These are phyloP conservation scores for Penicillium oxalicum DNA, from an alignment of 2,329 filamentous ascomycete genomes.

Conservation along the genomic window DNA sequence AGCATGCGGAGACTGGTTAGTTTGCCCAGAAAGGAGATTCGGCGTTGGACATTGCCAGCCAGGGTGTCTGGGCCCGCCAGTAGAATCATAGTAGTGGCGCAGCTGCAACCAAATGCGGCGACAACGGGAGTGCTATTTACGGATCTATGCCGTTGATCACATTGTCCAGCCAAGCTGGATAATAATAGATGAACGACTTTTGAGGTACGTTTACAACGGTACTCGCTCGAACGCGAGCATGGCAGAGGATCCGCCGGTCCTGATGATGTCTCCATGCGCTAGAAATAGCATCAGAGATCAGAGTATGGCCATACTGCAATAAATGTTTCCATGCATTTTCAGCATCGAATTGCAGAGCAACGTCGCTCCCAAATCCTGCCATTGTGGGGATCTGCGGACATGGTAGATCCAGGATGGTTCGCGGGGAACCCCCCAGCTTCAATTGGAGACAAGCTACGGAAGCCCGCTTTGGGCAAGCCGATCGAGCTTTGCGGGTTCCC, in stretches of 20 bases:
- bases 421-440: too few relatives aligned
- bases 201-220: not conserved
- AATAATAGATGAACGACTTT: not conserved
- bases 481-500: slow-evolving; percentile 6
- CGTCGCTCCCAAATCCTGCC: too few relatives aligned
- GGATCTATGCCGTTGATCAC: not conserved
- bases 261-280: not conserved
- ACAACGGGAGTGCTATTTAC: slow-evolving; percentile 3
- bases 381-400: too few relatives aligned
- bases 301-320: not conserved
- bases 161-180: not conserved
- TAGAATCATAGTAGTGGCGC: slow-evolving; percentile 2
- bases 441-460: slow-evolving; percentile 1
- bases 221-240: too few relatives aligned
- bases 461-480: slow-evolving; percentile 15
- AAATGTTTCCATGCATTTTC: not conserved
- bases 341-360: too few relatives aligned
- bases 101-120: not conserved
- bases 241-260: too few relatives aligned
- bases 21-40: slow-evolving; percentile 2
- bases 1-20: slow-evolving; percentile 9
- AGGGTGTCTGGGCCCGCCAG: slow-evolving; percentile 1
- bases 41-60: not conserved
- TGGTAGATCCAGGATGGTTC: too few relatives aligned
- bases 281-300: not conserved